Base-by-base conservation (phyloP, 2,329 filamentous ascomycete genomes). In the Cladosporium velox region DNA sequence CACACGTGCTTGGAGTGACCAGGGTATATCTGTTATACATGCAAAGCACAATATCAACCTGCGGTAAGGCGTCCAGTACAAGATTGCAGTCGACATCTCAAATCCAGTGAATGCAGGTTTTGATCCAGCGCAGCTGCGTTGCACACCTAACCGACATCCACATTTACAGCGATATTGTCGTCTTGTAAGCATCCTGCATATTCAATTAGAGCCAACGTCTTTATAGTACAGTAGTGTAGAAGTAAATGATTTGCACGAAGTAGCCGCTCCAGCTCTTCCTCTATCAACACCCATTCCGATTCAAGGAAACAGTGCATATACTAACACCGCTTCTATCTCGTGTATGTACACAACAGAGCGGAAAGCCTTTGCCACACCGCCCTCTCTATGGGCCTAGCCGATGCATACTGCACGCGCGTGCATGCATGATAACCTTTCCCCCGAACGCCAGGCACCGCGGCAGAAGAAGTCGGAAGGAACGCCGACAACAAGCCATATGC, bases 311-410 rank as follows among this genome's bases (percentile, higher is more conserved):
- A 21, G 41, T 47, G 41, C 10, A 21, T 47, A 21, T 47, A 47
- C 2, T 32, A 35, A 35, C 41, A 47, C 41, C n/a, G 41, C 41
- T 47, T 57, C 54, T 57, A 57, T 34, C 34, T 35, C 24, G 34
- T 57, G 34, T 57, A 57, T 57, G 34, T 34, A 57, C 26, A n/a
- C 34, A 34, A n/a, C 34, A 34, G 54, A 34, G 54, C 54, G 54
- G 54, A 30, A 30, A 57, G 54, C 28, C 34, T 57, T 57, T n/a
- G 34, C 24, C 12, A 35, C 54, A 34, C 54, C 54, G 34, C 54
- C 28, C 41, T 47, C n/a, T 47, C n/a, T 47, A 24, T 47, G 41
- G 41, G 41, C 41, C 41, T 1, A 47, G 41, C 41, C 41, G 15
- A 21, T 21, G n/a, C 41, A 47, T n/a, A 47, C 41, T 8, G 41